phyloP scores from a whole-genome alignment of 2,329 filamentous ascomycete genomes.

The Alternaria sp. region DNA sequence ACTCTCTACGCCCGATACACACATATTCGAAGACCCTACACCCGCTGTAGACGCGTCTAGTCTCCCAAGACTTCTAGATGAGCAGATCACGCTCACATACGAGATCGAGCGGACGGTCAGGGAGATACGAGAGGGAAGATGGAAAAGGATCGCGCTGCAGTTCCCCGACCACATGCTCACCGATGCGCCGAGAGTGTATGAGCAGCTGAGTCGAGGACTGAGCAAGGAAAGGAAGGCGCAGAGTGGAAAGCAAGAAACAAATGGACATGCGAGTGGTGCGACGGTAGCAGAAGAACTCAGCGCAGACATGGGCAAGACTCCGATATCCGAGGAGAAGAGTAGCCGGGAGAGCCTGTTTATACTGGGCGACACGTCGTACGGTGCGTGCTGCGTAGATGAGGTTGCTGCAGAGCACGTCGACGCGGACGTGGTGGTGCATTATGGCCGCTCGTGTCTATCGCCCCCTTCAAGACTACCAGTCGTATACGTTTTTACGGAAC shows the following conservation, averaged over 20 bases:
- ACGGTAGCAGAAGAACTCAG: constrained; percentile 28
- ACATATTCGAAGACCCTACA: constrained; percentile 65
- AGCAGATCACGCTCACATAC: constrained; percentile 79
- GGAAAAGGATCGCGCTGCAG: constrained; percentile 84
- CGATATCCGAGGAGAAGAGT: constrained; percentile 23
- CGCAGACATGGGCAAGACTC: constrained; percentile 24
- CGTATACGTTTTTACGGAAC: constrained; percentile 86
- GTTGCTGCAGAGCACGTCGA: constrained; percentile 92
- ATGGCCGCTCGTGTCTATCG: constrained; percentile 89
- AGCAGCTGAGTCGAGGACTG: constrained; percentile 66
- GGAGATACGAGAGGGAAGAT: constrained; percentile 76
- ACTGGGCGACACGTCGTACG: constrained; percentile 94
- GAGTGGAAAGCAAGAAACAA: constrained; percentile 14
- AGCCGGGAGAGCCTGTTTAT: constrained; percentile 71
- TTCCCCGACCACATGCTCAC: constrained; percentile 93
- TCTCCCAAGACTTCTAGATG: constrained; percentile 62
- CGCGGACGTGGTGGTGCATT: constrained; percentile 92
- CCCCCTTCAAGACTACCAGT: constrained; percentile 88
- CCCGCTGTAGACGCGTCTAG: constrained; percentile 51
- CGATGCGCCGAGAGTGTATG: constrained; percentile 83
- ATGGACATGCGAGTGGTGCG: constrained; percentile 11
- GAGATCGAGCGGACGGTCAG: constrained; percentile 81
- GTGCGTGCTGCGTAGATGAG: constrained; percentile 96
- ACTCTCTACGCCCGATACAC: constrained; percentile 69
- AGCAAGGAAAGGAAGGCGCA: constrained; percentile 36